Base-by-base conservation (phyloP, 2,329 filamentous ascomycete species). In the Calonectria crousiana region DNA sequence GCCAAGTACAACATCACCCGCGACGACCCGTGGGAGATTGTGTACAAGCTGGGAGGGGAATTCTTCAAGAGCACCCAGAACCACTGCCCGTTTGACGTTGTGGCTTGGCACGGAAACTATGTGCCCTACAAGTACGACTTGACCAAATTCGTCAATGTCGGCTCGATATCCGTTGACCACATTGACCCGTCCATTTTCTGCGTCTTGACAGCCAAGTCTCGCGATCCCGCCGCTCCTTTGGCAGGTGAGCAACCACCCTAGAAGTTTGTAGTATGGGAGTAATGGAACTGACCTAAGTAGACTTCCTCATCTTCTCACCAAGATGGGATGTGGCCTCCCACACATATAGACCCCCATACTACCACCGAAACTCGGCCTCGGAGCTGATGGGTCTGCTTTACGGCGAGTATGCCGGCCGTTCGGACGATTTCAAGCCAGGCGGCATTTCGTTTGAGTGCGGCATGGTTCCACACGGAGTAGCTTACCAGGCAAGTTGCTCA, bases 91-190 rank as follows among this genome's bases (percentile, higher is more conserved):
- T 94, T 93, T 78, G 92, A 94, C 76, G 92, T 94, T 2, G 91
- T 93, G 1, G 92, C 91, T 2, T 94, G 92, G 92, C 92, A 93
- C 77, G 92, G 92, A 32, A 91, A 90, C 71, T 93, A 93, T 81
- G 90, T 91, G 68, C 89, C 89, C 0, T 90, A 88, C 83, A 90
- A 90, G 82, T 91, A 91, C 81, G 89, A 89, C 71, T 82, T 90
- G 8, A 89, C 87, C 16, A 89, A 89, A 71, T 84, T 92, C 87
- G 81, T 93, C 88, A 88, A 89, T 85, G 83, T 90, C 84, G 91
- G 74, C 30, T 77, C 76, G 3, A 75, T 76, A 23, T 77, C 76
- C 5, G 76, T 77, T 16, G 92, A 94, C 81, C 92, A 94, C 78
- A 91, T 90, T 4, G 92, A 94, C 77, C 92, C 92, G 0, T 90